A percentile compares a stretch with the other conserved stretches of the same genome.
Conservation (phyloP, 2,329 filamentous ascomycete genomes). For the Xylaria sp. region DNA sequence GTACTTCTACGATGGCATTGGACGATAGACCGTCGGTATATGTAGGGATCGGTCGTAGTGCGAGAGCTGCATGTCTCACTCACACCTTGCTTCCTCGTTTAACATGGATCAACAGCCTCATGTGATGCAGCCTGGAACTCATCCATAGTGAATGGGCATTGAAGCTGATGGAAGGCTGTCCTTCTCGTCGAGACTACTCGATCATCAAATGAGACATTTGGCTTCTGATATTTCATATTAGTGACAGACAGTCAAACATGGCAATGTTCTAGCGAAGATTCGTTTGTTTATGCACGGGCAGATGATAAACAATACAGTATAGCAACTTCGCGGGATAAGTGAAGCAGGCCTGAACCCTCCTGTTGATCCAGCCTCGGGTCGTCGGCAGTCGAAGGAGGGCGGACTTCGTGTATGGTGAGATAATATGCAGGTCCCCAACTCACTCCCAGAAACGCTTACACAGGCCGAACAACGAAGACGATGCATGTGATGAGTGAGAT, state of each 20-base stretch:
- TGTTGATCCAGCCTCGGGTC: background rate
- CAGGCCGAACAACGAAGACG: background rate
- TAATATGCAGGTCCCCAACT: background rate
- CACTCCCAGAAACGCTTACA: background rate
- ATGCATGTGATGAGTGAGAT: background rate
- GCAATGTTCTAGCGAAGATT: too few relatives aligned
- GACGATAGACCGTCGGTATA: constrained; percentile 1
- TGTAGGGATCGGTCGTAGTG: background rate
- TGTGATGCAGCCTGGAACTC: background rate
- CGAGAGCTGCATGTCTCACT: constrained; percentile 6
- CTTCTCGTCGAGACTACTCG: too few relatives aligned
- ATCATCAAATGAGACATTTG: too few relatives aligned
- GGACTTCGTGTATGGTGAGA: background rate
- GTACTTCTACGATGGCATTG: background rate
- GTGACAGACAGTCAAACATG: too few relatives aligned
- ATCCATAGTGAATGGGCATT: background rate
- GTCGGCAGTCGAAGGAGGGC: background rate
- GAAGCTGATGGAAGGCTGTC: background rate
- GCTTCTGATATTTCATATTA: too few relatives aligned
- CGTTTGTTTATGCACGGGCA: too few relatives aligned
- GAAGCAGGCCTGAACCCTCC: constrained; percentile 10
- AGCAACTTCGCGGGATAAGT: background rate
- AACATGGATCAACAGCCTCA: background rate
- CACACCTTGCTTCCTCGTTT: constrained; percentile 4
- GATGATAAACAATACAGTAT: background rate